These are phyloP conservation scores for Punica granatum DNA, from an alignment of 345 rosid genomes.

Conservation along the genomic window DNA sequence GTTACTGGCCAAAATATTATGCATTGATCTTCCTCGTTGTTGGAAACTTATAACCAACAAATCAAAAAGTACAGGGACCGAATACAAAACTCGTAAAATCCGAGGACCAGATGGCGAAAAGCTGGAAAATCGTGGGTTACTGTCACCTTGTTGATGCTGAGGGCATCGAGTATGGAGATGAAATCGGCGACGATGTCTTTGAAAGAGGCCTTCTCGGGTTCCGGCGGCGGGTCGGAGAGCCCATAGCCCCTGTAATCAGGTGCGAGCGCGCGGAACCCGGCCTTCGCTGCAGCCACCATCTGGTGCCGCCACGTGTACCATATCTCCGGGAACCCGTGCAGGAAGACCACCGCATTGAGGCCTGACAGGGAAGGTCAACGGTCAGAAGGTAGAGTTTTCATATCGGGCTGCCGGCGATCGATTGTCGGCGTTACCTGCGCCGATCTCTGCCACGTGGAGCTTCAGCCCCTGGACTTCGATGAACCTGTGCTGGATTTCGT, in stretches of 20 bases:
- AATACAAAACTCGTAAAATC: neutral
- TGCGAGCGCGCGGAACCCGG: conserved; percentile 41
- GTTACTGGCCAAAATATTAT: too few species aligned
- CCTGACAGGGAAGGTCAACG: conserved; percentile 11
- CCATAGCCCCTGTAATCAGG: conserved; percentile 54
- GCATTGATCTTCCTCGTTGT: too few species aligned
- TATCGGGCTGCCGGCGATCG: neutral
- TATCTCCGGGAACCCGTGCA: conserved; percentile 61
- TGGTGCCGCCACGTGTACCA: conserved; percentile 65
- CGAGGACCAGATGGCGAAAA: neutral
- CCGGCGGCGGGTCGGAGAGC: conserved; percentile 36
- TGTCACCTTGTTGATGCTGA: conserved; percentile 30
- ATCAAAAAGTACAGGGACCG: neutral
- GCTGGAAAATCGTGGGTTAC: neutral
- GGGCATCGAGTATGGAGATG: conserved; percentile 30
- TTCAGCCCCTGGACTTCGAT: conserved; percentile 24
- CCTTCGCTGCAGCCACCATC: conserved; percentile 37
- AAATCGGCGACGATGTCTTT: conserved; percentile 28
- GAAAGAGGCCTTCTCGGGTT: conserved; percentile 32
- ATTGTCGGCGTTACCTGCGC: conserved; percentile 17
- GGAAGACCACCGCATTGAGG: conserved; percentile 31
- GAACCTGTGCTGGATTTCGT: conserved; percentile 36
- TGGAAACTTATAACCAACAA: too few species aligned
- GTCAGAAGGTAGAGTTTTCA: neutral
- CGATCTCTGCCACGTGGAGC: conserved; percentile 41